A percentile compares a stretch with the other conserved stretches of the same genome.
Conservation (phyloP, 805 yeast species). For the Cyberlindnera mrakii region DNA sequence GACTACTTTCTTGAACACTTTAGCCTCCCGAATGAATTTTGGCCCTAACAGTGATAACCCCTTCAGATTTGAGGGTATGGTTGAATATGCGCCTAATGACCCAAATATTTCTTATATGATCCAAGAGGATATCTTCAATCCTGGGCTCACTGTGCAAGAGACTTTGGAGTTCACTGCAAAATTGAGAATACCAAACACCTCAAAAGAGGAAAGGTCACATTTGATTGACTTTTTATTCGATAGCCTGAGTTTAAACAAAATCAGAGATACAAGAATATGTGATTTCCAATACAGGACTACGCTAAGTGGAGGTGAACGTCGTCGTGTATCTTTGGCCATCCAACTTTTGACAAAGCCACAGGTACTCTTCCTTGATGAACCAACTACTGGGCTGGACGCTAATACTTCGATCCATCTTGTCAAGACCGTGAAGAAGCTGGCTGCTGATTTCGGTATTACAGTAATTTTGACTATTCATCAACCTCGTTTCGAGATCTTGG, state of each 20-base stretch:
- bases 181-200: constrained; percentile 49
- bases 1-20: constrained; percentile 66
- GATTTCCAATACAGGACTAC: constrained; percentile 35
- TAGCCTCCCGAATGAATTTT: constrained; percentile 40
- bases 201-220: constrained; percentile 35
- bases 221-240: constrained; percentile 56
- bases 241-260: constrained; percentile 61
- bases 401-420: constrained; percentile 65
- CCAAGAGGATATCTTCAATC: constrained; percentile 68
- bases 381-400: constrained; percentile 84
- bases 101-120: constrained; percentile 50
- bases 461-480: constrained; percentile 77
- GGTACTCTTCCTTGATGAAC: constrained; percentile 74
- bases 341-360: constrained; percentile 76
- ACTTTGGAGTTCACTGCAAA: constrained; percentile 68
- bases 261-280: constrained; percentile 49
- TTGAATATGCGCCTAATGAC: constrained; percentile 27
- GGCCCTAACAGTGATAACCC: constrained; percentile 14
- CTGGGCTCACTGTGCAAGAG: constrained; percentile 69
- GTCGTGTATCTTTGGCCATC: constrained; percentile 72
- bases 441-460: constrained; percentile 58
- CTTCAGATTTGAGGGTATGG: constrained; percentile 36
- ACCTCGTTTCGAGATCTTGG: constrained; percentile 73
- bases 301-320: constrained; percentile 79
- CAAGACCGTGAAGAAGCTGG: constrained; percentile 48